Base-by-base conservation (phyloP, 805 yeast species). In the Monosporozyma servazzii region DNA sequence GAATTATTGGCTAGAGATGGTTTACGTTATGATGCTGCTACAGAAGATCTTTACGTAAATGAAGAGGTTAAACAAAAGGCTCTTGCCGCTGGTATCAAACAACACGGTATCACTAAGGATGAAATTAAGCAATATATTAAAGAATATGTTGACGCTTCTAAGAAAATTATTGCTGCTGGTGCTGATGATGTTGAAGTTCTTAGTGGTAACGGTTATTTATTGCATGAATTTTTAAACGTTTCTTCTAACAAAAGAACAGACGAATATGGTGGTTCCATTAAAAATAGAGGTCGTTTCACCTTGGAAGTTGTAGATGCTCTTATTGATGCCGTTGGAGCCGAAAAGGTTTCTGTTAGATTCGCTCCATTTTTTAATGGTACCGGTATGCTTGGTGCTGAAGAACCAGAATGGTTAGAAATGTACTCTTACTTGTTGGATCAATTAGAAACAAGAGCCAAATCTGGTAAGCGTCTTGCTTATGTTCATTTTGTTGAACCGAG, bases 241-340 rank as follows among this genome's bases (percentile, higher is more conserved):
- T 56, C 66, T 10, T 67, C 73, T 47, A 74, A 75, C 62, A 65
- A 76, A 48, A 64, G 75, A 66, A 72, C 74, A 4, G 83, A 79
- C 61, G 71, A 75, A 56, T 79, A 78, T 55, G 83, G 82, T 53
- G 82, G 81, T 4, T 67, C 74, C 7, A 72, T 76, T 56, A 79
- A 75, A 58, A 73, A 78, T 56, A 70, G 79, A 60, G 70, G 75
- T 15, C 67, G 76, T 53, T 69, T 75, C 50, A 56, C 69, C 17
- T 57, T 73, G 48, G 81, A 77, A 56, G 70, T 79, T 18, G 68
- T 81, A n/a, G 83, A 79, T 56, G 75, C 76, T 2, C 57, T 79
- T 36, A 67, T 69, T 30, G 75, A 66, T 5, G 79, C 76, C 1
- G 64, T 81, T 54, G 88, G 87, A 45, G 72, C 77, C n/a, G 71